Conservation (phyloP, 2,329 filamentous ascomycete genomes). For the Trichoderma aggressivum region DNA sequence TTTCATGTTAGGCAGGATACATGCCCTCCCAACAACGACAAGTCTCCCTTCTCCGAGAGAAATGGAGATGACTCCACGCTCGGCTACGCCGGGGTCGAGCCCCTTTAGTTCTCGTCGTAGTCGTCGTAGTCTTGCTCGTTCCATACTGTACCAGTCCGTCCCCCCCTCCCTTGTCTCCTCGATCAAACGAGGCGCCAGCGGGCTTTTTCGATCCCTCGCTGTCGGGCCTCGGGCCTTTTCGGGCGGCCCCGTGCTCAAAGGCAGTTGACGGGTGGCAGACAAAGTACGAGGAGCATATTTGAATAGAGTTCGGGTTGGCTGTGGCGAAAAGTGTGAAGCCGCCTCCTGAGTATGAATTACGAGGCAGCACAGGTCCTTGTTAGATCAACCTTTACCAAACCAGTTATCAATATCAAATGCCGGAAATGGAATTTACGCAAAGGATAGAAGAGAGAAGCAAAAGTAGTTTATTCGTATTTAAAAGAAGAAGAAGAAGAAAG, state of each 20-base stretch:
- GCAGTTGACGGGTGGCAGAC: neutral
- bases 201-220: neutral
- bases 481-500: neutral
- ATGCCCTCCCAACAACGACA: neutral
- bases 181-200: slow-evolving; percentile 2
- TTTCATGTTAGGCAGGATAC: neutral
- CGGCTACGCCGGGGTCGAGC: slow-evolving; percentile 6
- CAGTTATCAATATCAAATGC: neutral
- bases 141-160: neutral
- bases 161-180: neutral
- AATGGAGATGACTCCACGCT: neutral
- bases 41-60: neutral
- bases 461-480: neutral
- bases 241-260: slow-evolving; percentile 10
- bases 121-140: neutral
- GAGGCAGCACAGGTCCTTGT: neutral
- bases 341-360: neutral
- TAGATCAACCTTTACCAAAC: neutral
- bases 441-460: neutral
- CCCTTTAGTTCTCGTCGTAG: neutral
- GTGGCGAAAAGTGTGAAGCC: neutral
- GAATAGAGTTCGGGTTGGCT: neutral
- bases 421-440: neutral
- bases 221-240: slow-evolving; percentile 16
- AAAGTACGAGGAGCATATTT: neutral